These are phyloP conservation scores for Arabidopsis arenosa DNA, from an alignment of 345 rosid genomes.

Conservation along the genomic window DNA sequence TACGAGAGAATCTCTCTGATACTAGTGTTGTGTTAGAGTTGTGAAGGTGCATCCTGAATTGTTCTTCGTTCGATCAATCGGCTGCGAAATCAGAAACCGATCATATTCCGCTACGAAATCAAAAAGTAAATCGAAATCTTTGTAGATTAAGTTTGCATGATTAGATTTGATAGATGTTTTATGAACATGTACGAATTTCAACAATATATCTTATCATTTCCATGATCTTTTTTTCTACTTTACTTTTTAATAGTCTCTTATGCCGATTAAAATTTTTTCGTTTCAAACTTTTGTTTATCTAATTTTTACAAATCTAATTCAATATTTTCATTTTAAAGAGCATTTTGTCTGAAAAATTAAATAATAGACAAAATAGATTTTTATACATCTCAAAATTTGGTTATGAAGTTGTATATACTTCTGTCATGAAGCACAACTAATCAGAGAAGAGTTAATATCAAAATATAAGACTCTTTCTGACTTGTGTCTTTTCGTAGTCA, in stretches of 20 bases:
- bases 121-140: neutral
- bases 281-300: neutral
- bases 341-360: neutral
- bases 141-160: neutral
- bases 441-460: neutral
- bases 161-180: neutral
- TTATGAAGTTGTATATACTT: neutral
- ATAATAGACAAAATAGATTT: neutral
- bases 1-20: too few species aligned
- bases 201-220: neutral
- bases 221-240: neutral
- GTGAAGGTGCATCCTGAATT: neutral
- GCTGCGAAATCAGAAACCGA: neutral
- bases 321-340: neutral
- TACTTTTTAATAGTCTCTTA: neutral
- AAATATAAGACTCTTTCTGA: neutral
- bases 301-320: neutral
- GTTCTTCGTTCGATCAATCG: neutral
- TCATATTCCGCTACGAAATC: neutral
- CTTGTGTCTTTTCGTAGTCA: neutral
- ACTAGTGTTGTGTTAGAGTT: neutral
- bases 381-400: neutral
- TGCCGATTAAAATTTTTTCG: neutral
- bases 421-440: neutral
- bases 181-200: neutral